Base-by-base conservation (phyloP, 495 filamentous ascomycete species). In the Pyronema omphalodes region DNA sequence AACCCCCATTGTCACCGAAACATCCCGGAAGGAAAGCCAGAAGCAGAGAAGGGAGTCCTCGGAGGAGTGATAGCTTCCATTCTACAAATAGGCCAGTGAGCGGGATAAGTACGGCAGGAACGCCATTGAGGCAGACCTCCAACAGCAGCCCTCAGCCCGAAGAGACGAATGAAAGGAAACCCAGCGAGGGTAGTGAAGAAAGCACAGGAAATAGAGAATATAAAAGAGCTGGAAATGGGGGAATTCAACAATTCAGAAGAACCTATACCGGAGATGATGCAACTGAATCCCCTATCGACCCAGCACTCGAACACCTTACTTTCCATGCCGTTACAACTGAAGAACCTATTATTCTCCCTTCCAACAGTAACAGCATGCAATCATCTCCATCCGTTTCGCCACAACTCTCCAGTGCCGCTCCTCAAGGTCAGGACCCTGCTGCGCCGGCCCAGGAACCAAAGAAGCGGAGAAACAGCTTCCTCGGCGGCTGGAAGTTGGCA, bases 401-500 rank as follows among this genome's bases (percentile, higher is more conserved):
- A 29, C 23, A 29, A 29, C 23, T 29, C 23, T 29, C 23, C 23
- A 29, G 5, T 29, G 23, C 23, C 23, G 23, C 23, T 29, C 23
- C 23, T 5, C 23, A 29, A 29, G 23, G 23, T 29, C 1, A 33
- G 36, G 5, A 5, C 23, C 1, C 8, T 12, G 11, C 47, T 7
- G n/a, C 29, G 3, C 29, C 47, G 29, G 18, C 11, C 1, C 7
- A 9, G 36, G 34, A 11, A 12, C 47, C 47, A 36, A 51, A 56
- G 6, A 57, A 62, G 35, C 52, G 55, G 11, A 54, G 58, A 35
- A 54, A 54, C 29, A 57, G 60, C 18, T 63, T 63, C 23, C 49
- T 63, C 2, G 61, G 61, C 12, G 61, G 61, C 6, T 63, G 61
- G 61, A 63, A 63, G 14, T 55, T 63, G 36, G 57, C 61, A 9